Conservation (phyloP, 139 green algal genomes). For the Tetraselmis striata region DNA sequence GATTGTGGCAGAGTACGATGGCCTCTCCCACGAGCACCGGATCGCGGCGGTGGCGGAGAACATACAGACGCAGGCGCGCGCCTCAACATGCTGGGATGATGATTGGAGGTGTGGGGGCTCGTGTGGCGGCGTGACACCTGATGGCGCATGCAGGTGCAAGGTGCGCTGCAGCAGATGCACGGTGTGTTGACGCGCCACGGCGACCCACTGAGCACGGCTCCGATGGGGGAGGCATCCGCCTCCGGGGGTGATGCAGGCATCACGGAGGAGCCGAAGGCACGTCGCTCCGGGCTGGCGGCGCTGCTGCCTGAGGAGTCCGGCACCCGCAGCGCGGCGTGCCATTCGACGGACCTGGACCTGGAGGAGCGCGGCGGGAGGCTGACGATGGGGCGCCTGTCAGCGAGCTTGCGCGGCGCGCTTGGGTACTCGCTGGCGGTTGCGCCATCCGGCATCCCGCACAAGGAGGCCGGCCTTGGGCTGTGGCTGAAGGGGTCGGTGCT, state of each 20-base stretch:
- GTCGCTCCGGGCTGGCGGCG: not conserved
- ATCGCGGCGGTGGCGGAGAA: not conserved
- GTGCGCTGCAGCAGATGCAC: not conserved
- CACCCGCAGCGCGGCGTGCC: too few relatives aligned
- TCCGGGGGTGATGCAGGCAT: too few relatives aligned
- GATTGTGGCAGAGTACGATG: not conserved
- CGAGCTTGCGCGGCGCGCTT: not conserved
- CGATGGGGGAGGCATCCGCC: too few relatives aligned
- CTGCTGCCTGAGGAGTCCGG: not conserved
- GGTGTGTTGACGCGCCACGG: not conserved
- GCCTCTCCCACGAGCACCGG: not conserved
- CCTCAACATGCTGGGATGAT: too few relatives aligned
- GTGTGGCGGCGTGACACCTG: too few relatives aligned
- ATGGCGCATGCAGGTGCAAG: not conserved
- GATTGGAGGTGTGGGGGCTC: too few relatives aligned
- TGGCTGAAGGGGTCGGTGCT: conserved; percentile 9
- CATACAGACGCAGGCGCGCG: not conserved
- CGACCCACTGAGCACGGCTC: not conserved
- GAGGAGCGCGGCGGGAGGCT: not conserved
- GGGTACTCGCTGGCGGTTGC: conserved; percentile 17
- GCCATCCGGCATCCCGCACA: conserved; percentile 20
- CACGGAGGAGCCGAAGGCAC: too few relatives aligned
- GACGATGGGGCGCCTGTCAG: not conserved
- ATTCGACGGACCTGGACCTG: not conserved
- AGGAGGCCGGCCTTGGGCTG: conserved; percentile 24